Base-by-base conservation (phyloP, 1,139 yeast genomes). In the Candida freyschussii region DNA sequence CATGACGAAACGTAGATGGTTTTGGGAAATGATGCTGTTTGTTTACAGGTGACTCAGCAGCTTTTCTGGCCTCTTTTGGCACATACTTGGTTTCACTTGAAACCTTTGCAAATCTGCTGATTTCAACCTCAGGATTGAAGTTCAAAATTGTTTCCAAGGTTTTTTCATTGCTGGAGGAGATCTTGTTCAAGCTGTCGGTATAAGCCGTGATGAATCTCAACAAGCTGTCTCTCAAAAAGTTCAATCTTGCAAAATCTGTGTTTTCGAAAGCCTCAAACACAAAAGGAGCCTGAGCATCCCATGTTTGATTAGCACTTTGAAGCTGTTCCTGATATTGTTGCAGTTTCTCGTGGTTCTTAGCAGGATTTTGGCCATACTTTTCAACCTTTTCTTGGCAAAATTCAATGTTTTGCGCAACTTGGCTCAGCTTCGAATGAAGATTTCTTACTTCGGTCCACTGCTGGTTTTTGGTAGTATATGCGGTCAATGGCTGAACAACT, bases 221-320 rank as follows among this genome's bases (percentile, higher is more conserved):
- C 39, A 87, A 66, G 17, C 76, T 66, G 45, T 83, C 83, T 52
- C 85, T 81, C 34, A 86, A 57, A 50, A 78, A 64, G 34, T 72
- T 71, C 41, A 83, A 67, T 53, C 95, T 78, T 40, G 65, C 65
- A 39, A 65, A 70, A 55, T 89, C 96, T 46, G 79, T 78, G 41
- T 67, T 67, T 57, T 86, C 95, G 56, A 87, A 78, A 48, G 75
- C 75, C 47, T 80, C 83, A 53, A 85, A 80, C 24, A 81, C 73
- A 43, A 69, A 76, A 2, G 95, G 93, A 1, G 94, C 91, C 54
- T 79, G 78, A 37, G 72, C 65, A 43, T 77, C 80, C 95, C 96
- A 87, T 44, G 50, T 48, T 8, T 35, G 32, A 32, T 46, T 50
- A 7, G 55, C 50, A 23, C 38, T 45, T 4, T 37, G 34, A 16